Conservation (phyloP, 352 stramenopile species). For the Phytophthora niederhauseri region DNA sequence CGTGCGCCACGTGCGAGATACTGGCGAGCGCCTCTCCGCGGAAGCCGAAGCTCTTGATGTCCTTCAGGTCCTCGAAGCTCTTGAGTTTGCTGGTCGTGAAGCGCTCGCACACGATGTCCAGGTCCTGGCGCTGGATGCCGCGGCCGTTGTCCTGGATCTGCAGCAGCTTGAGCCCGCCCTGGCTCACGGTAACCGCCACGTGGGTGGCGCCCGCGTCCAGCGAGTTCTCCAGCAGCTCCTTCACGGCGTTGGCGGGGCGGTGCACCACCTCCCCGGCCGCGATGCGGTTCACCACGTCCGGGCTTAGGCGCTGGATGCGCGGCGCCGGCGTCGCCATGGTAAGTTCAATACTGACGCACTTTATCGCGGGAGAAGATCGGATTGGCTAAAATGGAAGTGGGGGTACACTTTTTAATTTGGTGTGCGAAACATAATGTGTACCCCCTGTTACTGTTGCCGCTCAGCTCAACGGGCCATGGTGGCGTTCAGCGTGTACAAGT, state of each 20-base stretch:
- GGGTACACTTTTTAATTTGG: neutral
- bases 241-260: constrained; percentile 93
- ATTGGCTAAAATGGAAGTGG: constrained; percentile 40
- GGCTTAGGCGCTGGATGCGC: constrained; percentile 88
- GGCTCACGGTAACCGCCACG: constrained; percentile 76
- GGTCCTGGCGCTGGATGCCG: constrained; percentile 92
- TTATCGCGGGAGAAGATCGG: constrained; percentile 45
- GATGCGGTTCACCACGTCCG: constrained; percentile 96
- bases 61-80: constrained; percentile 95
- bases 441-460: neutral
- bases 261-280: constrained; percentile 96
- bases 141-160: constrained; percentile 96
- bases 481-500: constrained; percentile 69
- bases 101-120: constrained; percentile 96
- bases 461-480: constrained; percentile 30
- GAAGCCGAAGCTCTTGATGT: constrained; percentile 98
- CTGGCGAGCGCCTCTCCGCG: constrained; percentile 98
- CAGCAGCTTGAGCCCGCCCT: constrained; percentile 93
- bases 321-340: constrained; percentile 13
- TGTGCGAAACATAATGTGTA: neutral
- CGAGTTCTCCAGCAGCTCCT: constrained; percentile 99
- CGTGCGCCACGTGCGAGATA: constrained; percentile 95
- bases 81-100: constrained; percentile 98
- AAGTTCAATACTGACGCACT: constrained; percentile 37
- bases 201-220: constrained; percentile 95